phyloP scores from a whole-genome alignment of 371 early-diverging fungal species.

The Apophysomyces variabilis region DNA sequence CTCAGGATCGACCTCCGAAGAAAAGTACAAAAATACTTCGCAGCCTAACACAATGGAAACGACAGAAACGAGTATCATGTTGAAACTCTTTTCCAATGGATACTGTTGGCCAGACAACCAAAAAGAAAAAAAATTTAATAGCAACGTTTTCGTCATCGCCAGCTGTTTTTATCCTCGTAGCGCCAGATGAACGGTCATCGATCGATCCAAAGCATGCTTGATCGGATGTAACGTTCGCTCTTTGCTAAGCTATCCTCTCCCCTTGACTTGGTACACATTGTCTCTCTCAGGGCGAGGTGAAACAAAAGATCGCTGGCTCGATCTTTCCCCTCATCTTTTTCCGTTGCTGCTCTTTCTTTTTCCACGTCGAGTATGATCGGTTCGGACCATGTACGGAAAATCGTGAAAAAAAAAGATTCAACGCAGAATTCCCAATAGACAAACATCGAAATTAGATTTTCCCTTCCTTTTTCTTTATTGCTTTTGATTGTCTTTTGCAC shows the following conservation, averaged over 20 bases:
- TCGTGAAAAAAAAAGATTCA: too few species aligned
- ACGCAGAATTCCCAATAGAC: too few species aligned
- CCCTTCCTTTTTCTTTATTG: too few species aligned
- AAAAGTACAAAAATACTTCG: slow-evolving; percentile 1
- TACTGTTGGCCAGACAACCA: too few species aligned
- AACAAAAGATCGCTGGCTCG: slow-evolving; percentile 1
- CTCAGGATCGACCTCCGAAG: background rate
- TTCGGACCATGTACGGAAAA: too few species aligned
- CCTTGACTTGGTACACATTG: background rate
- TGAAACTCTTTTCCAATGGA: background rate
- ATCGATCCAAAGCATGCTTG: background rate
- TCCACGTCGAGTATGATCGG: too few species aligned
- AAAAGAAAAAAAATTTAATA: background rate
- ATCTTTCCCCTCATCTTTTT: background rate
- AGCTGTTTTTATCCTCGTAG: too few species aligned
- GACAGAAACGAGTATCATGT: background rate
- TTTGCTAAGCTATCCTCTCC: background rate
- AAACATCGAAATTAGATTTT: too few species aligned
- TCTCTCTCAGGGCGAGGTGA: background rate
- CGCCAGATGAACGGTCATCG: too few species aligned
- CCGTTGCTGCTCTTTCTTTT: too few species aligned
- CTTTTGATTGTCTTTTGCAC: too few species aligned
- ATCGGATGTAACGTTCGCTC: background rate
- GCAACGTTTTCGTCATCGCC: too few species aligned
- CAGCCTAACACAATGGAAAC: background rate